Percentiles rank a stretch among this genome's conserved stretches.
phyloP scores from a whole-genome alignment of 1,139 yeast species.

The Kluyveromyces marxianus region DNA sequence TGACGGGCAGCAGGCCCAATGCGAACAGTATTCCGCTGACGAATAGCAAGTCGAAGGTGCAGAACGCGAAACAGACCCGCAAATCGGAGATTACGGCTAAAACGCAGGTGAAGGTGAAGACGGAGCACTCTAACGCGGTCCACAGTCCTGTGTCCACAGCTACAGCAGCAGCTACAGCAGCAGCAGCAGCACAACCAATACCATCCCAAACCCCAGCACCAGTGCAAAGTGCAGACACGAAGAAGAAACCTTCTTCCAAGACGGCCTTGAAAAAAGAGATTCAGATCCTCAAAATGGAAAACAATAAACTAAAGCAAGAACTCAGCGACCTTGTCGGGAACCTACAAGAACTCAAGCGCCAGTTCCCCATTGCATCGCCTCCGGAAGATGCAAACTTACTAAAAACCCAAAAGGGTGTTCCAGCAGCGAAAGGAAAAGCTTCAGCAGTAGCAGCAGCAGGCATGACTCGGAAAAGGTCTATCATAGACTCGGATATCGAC shows the following conservation, averaged over 20 bases:
- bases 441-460: too few relatives aligned
- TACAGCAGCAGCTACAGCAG: background rate
- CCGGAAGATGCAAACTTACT: background rate
- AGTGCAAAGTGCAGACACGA: background rate
- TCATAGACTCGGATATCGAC: conserved; percentile 4
- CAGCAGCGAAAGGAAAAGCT: too few relatives aligned
- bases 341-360: conserved; percentile 19
- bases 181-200: background rate
- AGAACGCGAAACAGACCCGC: background rate
- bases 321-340: conserved; percentile 19
- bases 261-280: conserved; percentile 19
- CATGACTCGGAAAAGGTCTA: conserved; percentile 1
- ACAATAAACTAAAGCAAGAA: conserved; percentile 20
- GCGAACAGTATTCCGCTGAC: background rate
- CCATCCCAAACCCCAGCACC: background rate
- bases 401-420: background rate
- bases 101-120: background rate
- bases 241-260: conserved; percentile 12
- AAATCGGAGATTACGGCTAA: background rate
- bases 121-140: background rate
- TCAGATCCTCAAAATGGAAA: conserved; percentile 17
- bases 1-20: background rate
- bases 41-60: background rate
- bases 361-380: conserved; percentile 6
- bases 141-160: background rate